Conservation (phyloP, 192 early-diverging fungal species). For the Cetraspora pellucida region DNA sequence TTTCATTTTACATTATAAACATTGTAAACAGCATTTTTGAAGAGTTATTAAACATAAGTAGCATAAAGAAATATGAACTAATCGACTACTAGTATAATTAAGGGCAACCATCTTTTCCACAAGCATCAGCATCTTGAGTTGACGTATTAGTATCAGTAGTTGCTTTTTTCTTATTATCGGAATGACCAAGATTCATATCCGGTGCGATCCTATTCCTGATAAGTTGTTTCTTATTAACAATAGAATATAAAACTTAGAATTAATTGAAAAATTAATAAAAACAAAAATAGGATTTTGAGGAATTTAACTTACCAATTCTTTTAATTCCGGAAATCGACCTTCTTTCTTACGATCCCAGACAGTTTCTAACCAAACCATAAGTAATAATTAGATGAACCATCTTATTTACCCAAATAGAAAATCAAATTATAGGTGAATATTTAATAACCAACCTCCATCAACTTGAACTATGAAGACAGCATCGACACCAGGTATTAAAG, state of each 20-base stretch:
- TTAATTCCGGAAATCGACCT: constrained; percentile 73
- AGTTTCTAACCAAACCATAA: constrained; percentile 36
- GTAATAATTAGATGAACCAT: neutral
- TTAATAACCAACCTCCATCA: constrained; percentile 48
- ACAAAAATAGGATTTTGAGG: neutral
- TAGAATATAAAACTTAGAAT: neutral
- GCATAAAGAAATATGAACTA: neutral
- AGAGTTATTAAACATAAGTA: no score
- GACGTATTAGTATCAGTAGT: neutral
- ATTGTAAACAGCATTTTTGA: no score
- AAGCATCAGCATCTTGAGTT: neutral
- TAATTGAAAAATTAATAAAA: neutral
- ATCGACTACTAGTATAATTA: neutral
- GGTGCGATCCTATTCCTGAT: constrained; percentile 66
- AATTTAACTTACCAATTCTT: constrained; percentile 54
- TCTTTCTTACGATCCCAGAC: constrained; percentile 70
- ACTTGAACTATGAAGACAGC: constrained; percentile 55
- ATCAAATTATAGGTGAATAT: constrained; percentile 34
- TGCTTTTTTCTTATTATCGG: constrained; percentile 44
- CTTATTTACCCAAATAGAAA: neutral
- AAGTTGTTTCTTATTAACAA: constrained; percentile 56
- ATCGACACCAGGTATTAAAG: constrained; percentile 60
- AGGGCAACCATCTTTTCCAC: neutral
- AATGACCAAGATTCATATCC: constrained; percentile 68
- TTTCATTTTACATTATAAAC: no score